Conservation (phyloP, 768 basidiomycete species). For the Xerocomellus intermedius region DNA sequence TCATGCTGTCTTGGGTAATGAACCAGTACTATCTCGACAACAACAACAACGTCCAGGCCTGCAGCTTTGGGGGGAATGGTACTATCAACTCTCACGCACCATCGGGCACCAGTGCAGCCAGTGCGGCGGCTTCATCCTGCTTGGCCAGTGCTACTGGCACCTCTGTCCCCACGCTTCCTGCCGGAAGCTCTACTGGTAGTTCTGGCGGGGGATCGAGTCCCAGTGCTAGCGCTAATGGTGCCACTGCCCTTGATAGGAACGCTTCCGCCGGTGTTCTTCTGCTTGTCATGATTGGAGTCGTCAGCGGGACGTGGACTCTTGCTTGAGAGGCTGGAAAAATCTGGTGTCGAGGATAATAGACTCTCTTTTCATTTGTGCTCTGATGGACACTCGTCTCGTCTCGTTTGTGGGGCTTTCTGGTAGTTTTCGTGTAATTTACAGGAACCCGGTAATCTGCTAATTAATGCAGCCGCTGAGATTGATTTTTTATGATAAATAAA, state of each 20-base stretch:
- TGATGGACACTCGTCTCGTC: not conserved
- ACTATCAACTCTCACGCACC: slow-evolving; percentile 64
- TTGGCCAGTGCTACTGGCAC: slow-evolving; percentile 61
- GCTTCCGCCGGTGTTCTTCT: slow-evolving; percentile 38
- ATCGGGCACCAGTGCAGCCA: slow-evolving; percentile 45
- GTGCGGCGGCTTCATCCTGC: slow-evolving; percentile 63
- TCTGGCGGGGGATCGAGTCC: slow-evolving; percentile 24
- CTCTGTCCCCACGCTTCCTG: slow-evolving; percentile 55
- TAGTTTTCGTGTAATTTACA: slow-evolving; percentile 3
- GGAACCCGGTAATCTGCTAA: not conserved
- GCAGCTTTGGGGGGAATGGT: slow-evolving; percentile 83
- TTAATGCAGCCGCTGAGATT: slow-evolving; percentile 3
- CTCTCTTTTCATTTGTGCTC: not conserved
- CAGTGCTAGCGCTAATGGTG: slow-evolving; percentile 22
- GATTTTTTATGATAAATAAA: not conserved
- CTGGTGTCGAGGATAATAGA: slow-evolving; percentile 7
- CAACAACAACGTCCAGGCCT: slow-evolving; percentile 57
- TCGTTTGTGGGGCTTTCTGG: not conserved
- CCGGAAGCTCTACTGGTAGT: slow-evolving; percentile 27
- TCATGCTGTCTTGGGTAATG: slow-evolving; percentile 83
- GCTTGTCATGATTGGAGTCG: slow-evolving; percentile 36
- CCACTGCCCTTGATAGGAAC: slow-evolving; percentile 30
- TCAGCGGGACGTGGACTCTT: slow-evolving; percentile 46
- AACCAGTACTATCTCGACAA: slow-evolving; percentile 70
- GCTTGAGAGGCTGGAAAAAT: slow-evolving; percentile 10